phyloP scores from a whole-genome alignment of 495 filamentous ascomycete species.

The Tuber melanosporum region DNA sequence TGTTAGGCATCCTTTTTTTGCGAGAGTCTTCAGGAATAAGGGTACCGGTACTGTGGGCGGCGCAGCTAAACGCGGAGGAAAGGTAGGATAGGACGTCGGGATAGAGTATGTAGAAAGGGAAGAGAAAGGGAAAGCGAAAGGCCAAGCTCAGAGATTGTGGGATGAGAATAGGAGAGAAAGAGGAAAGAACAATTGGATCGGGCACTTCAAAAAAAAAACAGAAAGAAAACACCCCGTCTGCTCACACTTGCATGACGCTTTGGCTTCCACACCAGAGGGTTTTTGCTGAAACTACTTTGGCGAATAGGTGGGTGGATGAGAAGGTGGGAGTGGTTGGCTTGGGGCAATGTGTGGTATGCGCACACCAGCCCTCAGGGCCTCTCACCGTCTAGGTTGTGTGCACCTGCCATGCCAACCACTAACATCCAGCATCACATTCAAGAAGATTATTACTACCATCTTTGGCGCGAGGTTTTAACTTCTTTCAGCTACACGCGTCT shows the following conservation, averaged over 20 bases:
- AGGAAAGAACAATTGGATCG: background rate
- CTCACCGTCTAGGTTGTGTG: background rate
- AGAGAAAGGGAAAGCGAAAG: background rate
- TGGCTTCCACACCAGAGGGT: background rate
- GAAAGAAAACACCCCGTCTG: background rate
- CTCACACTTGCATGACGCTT: background rate
- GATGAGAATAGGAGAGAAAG: background rate
- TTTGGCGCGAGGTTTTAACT: background rate
- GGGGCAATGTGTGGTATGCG: background rate
- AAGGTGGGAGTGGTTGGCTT: background rate
- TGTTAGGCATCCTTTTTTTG: slow-evolving; percentile 26
- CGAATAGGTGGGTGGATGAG: background rate
- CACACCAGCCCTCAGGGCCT: background rate
- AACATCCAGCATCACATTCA: background rate
- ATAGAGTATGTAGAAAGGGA: background rate
- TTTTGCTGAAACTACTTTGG: background rate
- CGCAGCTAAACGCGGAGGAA: background rate
- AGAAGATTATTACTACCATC: background rate
- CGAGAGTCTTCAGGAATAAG: background rate
- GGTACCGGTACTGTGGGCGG: background rate
- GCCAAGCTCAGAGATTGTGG: background rate
- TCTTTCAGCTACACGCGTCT: background rate
- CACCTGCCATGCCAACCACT: background rate
- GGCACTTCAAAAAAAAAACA: background rate
- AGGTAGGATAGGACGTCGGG: background rate